A percentile compares a stretch with the other conserved stretches of the same genome.
Evolutionary conservation across 2,329 filamentous ascomycete species (phyloP).

Genomic region (Pseudogymnoascus sp.): DNA sequence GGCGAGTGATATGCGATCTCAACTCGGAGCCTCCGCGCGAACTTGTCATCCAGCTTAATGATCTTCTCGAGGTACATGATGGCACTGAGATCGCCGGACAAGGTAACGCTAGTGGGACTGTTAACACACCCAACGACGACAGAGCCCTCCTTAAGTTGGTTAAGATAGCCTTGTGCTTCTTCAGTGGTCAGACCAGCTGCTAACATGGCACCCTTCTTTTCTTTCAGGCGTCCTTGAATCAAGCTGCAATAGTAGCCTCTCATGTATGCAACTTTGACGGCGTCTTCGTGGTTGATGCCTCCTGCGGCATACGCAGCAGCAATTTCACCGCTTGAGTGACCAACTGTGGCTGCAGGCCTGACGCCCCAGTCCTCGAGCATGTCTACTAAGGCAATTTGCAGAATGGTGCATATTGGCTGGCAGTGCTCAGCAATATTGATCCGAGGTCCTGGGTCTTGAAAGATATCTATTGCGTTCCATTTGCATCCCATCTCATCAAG

Average conservation of each 20-base stretch:
- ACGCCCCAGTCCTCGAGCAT: conserved; percentile 37
- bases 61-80: conserved; percentile 14
- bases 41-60: conserved; percentile 24
- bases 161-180: conserved; percentile 16
- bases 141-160: neutral
- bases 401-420: conserved; percentile 37
- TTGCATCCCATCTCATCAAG: neutral
- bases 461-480: neutral
- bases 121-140: conserved; percentile 31
- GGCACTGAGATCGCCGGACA: conserved; percentile 19
- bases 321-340: conserved; percentile 44
- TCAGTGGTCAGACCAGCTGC: conserved; percentile 22
- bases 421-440: conserved; percentile 20
- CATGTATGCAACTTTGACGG: conserved; percentile 40
- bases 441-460: conserved; percentile 9
- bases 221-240: neutral
- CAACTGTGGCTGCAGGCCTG: conserved; percentile 31
- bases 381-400: conserved; percentile 39
- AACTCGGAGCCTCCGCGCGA: conserved; percentile 25
- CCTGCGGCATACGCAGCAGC: conserved; percentile 39
- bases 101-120: conserved; percentile 25
- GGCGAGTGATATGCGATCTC: conserved; percentile 29
- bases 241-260: conserved; percentile 16
- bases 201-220: neutral
- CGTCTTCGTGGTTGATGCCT: conserved; percentile 27